Evolutionary conservation across 805 yeast genomes (phyloP), one percentile per base, ranked within the genome.

Genomic region (Ogataea chonburiensis): DNA sequence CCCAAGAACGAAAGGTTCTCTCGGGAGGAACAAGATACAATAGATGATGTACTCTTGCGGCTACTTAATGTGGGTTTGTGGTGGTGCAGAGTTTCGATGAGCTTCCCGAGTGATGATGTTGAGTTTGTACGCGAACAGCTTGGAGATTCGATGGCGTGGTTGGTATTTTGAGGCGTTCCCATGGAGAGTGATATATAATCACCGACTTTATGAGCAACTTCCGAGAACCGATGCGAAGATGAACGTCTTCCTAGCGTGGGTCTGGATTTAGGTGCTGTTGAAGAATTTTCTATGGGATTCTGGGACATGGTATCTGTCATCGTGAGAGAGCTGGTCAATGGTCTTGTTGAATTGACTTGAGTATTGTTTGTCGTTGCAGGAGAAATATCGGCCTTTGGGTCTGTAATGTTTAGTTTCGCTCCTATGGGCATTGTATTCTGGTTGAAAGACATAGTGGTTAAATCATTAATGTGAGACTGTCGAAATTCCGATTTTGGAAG

Each of bases 161-260:
- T 38, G 5, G 45, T 30, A 25, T 32, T 29, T 12, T 46, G 49
- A 15, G 53, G 45, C 15, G 34, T 40, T 3, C 47, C 40, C 25
- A 39, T 42, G 7, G 55, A 42, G 3, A 41, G 25, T 10, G 55
- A 40, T 9, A 58, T 30, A 13, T 44, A 47, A 8, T 57, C 62
- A 4, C 61, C 46, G 16, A 57, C 49, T 38, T 52, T 56, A 31
- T 53, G 56, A 5, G 57, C 59, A 5, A 56, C 40, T 5, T 57
- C 62, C 5, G 61, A 31, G 15, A 58, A 17, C 13, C 48, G 45
- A 20, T 43, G 41, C 16, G 55, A 57, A 1, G 62, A 55, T 2
- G 42, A 27, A 8, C 38, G 31, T 20, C 46, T 24, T 7, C 28
- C 23, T 22, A 41, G 12, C 5, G 14, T 10, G 7, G 38, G 43